Percentiles rank a stretch among this genome's conserved stretches.
These are phyloP conservation scores for Basidioascus undulatus DNA, from an alignment of 768 basidiomycete genomes.

Conservation along the genomic window DNA sequence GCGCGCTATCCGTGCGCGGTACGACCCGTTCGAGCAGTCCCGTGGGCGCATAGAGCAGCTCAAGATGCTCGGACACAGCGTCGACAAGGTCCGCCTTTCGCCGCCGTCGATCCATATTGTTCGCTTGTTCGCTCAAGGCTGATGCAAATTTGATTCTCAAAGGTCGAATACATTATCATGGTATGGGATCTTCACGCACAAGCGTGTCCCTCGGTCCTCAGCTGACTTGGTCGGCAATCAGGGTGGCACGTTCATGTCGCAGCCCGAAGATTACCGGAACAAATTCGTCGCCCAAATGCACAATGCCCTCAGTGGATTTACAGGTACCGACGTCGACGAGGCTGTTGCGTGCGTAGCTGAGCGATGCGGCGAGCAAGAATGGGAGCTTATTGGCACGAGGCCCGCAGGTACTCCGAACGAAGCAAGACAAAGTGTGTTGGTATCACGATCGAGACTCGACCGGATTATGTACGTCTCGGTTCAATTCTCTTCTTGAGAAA, in stretches of 20 bases:
- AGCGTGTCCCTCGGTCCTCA: not conserved
- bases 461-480: too few relatives aligned
- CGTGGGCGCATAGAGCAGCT: slow-evolving; percentile 85
- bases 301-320: slow-evolving; percentile 87
- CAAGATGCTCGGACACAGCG: slow-evolving; percentile 82
- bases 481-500: too few relatives aligned
- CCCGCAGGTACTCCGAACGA: slow-evolving; percentile 82
- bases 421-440: slow-evolving; percentile 97
- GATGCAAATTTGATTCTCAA: too few relatives aligned
- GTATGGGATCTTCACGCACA: too few relatives aligned
- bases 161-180: slow-evolving; percentile 85
- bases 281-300: slow-evolving; percentile 89
- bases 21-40: slow-evolving; percentile 94
- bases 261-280: slow-evolving; percentile 85
- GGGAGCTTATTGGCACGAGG: too few relatives aligned
- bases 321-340: slow-evolving; percentile 79
- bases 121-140: not conserved
- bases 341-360: slow-evolving; percentile 43
- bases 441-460: slow-evolving; percentile 94
- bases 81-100: slow-evolving; percentile 58
- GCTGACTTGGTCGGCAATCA: slow-evolving; percentile 10
- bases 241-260: slow-evolving; percentile 99
- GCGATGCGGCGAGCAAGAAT: not conserved
- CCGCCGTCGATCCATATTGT: not conserved
- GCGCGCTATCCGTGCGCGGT: slow-evolving; percentile 89